Base-by-base conservation (phyloP, 805 yeast species). In the Tetrapisispora namnaoensis region DNA sequence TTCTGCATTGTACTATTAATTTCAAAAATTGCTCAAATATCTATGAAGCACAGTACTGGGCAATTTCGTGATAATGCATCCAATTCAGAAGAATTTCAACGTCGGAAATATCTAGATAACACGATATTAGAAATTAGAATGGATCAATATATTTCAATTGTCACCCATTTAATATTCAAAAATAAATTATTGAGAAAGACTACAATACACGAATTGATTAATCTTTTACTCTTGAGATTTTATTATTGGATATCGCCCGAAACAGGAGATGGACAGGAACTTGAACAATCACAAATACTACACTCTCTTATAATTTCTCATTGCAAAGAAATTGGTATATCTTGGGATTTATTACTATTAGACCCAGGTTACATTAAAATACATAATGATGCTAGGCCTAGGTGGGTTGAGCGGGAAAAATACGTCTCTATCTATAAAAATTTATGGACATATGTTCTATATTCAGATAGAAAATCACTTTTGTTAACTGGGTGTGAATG, bases 221-320 rank as follows among this genome's bases (percentile, higher is more conserved):
- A 55, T 49, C 48, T 63, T 24, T 40, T 64, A 22, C 36, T 64
- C 30, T 50, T 63, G 21, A 55, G 66, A 47, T 56, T 64, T 44
- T 59, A 61, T 47, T 58, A 60, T 40, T 64, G 67, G 67, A 58
- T 65, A 50, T 60, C 61, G 2, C 66, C 66, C 2, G 66, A 64
- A 39, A 66, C 62, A 49, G 65, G 65, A 13, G 67, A 64, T 49
- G 68, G 68, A 2, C 51, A 56, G 22, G 57, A 54, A 27, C 51
- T 57, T 14, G 60, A 62, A 45, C 64, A 62, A 41, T 56, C 57
- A 37, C 61, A 55, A 34, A 57, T 63, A 8, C 45, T 64, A 2
- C 56, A 59, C 53, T 65, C 67, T 6, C 53, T 57, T 13, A 62
- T 63, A 10, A 55, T 63, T 14, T 52, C 64, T 2, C 55, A 57